Percentiles rank a stretch among this genome's conserved stretches.
Evolutionary conservation across 495 filamentous ascomycete species (phyloP).

Genomic region (Penicillium cinerascens): DNA sequence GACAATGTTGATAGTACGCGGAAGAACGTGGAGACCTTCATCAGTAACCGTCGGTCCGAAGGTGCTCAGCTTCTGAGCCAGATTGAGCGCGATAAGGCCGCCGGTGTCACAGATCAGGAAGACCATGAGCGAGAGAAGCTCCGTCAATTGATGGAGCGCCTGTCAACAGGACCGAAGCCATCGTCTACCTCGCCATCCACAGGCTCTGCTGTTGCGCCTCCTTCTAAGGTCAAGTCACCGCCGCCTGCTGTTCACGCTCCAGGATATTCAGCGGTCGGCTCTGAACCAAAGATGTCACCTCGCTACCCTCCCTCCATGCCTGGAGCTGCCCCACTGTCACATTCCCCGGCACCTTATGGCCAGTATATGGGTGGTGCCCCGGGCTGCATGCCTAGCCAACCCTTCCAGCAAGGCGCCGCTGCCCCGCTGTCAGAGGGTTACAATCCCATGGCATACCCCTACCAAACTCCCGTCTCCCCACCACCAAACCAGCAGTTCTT

Average conservation of each 20-base stretch:
- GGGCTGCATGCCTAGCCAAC: conserved; percentile 33
- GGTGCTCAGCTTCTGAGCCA: conserved; percentile 82
- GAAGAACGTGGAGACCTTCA: conserved; percentile 95
- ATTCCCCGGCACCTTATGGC: conserved; percentile 43
- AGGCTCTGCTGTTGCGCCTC: conserved; percentile 35
- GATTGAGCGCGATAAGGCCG: conserved; percentile 77
- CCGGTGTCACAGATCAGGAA: conserved; percentile 67
- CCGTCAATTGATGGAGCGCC: conserved; percentile 88
- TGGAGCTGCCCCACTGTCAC: conserved; percentile 26
- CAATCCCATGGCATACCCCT: conserved; percentile 55
- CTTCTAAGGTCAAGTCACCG: conserved; percentile 39
- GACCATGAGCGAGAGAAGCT: conserved; percentile 83
- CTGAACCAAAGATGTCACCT: conserved; percentile 42
- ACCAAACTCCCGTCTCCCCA: conserved; percentile 44
- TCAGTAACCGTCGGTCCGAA: conserved; percentile 89
- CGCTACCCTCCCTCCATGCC: conserved; percentile 44
- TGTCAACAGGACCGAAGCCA: conserved; percentile 68
- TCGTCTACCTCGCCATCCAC: conserved; percentile 41
- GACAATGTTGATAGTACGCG: conserved; percentile 92
- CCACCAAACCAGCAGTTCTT: conserved; percentile 45
- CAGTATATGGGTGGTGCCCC: conserved; percentile 34
- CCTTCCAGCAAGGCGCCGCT: conserved; percentile 47
- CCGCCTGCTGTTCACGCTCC: conserved; percentile 42
- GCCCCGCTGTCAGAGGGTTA: conserved; percentile 48
- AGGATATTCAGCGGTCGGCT: conserved; percentile 34